Percentiles rank a stretch among this genome's conserved stretches.
Evolutionary conservation across 164 flowering plant genomes (phyloP).

Genomic region (Dillenia turbinata): DNA sequence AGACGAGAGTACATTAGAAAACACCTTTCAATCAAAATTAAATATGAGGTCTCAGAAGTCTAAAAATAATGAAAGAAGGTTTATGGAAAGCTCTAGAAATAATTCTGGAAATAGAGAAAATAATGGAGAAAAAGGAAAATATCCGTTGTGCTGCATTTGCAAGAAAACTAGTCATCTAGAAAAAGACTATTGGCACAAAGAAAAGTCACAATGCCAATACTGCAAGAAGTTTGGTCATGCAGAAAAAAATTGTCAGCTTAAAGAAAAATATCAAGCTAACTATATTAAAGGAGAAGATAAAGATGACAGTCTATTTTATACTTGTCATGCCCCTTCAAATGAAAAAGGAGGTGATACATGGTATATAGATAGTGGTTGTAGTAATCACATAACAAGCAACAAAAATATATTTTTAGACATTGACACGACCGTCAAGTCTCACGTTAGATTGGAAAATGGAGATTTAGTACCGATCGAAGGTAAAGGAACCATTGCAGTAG

Average conservation of each 20-base stretch:
- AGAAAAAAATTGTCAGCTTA: neutral
- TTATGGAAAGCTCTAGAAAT: neutral
- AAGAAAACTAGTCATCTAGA: neutral
- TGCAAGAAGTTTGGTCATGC: slow-evolving; percentile 7
- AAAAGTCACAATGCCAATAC: neutral
- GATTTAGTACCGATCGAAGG: no score
- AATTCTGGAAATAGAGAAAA: neutral
- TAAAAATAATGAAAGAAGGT: no score
- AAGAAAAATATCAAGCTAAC: neutral
- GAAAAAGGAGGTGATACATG: no score
- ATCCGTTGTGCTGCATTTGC: neutral
- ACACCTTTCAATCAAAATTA: no score
- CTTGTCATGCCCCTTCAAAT: neutral
- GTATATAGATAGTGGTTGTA: no score
- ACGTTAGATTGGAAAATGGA: no score
- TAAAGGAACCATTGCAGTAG: no score
- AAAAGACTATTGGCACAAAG: neutral
- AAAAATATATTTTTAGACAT: no score
- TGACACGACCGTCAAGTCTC: no score
- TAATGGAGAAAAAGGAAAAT: neutral
- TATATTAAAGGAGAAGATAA: neutral
- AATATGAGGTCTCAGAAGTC: no score
- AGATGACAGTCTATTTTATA: neutral
- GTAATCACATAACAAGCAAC: no score
- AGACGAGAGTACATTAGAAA: no score